Evolutionary conservation across 148 eudicot species (phyloP).

Genomic region (Diospyros lotus): DNA sequence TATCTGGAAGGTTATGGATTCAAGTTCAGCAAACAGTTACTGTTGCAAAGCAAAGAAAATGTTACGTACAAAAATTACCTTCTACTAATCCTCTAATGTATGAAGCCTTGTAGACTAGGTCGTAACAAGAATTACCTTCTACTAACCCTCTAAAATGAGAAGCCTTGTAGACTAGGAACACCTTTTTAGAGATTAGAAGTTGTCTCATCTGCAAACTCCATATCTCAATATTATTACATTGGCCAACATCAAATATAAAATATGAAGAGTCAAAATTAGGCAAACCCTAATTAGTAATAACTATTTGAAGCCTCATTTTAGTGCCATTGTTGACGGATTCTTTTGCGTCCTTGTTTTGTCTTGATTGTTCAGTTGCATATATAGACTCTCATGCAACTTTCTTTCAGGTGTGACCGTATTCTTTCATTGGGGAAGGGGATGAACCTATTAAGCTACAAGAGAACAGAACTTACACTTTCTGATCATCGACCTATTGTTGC

Average conservation of each 20-base stretch:
- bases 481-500: conserved; percentile 97
- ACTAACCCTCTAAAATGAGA: not conserved
- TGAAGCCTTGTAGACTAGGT: too few species aligned
- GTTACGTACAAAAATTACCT: too few species aligned
- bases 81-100: too few species aligned
- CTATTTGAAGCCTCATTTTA: not conserved
- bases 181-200: not conserved
- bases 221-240: not conserved
- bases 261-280: not conserved
- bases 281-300: not conserved
- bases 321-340: not conserved
- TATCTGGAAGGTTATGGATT: not conserved
- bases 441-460: conserved; percentile 50
- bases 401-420: conserved; percentile 88
- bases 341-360: not conserved
- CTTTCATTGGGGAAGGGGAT: conserved; percentile 84
- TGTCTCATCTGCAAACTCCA: not conserved
- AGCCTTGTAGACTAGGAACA: not conserved
- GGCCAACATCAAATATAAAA: not conserved
- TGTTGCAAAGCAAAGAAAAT: not conserved
- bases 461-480: conserved; percentile 67
- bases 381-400: not conserved
- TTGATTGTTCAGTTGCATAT: not conserved
- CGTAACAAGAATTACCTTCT: too few species aligned
- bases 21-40: not conserved